Base-by-base conservation (phyloP, 306 rosid genomes). In the Sindora glabra region DNA sequence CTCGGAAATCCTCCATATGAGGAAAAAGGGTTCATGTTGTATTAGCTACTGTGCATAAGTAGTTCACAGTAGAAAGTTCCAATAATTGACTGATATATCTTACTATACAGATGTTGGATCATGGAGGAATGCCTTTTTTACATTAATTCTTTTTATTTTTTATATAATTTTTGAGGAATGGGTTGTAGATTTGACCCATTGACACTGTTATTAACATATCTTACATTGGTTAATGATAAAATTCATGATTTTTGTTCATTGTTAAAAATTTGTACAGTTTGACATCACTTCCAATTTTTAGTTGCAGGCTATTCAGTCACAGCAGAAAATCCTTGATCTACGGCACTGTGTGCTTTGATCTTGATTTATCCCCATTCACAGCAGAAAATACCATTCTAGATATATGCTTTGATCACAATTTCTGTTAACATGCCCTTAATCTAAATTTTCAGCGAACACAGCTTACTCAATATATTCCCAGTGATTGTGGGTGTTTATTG, bases 41-140 rank as follows among this genome's bases (percentile, higher is more conserved):
- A 86, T 82, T 73, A 77, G 85, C 67, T 24, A 62, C 73, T 63
- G 69, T 62, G 72, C 83, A 86, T 81, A 78, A 78, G 71, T 78
- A 74, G 86, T 81, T 58, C 46, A 59, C 71, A 55, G 73, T 79
- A 77, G 83, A 69, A 69, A 79, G 71, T 56, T 79, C 75, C 61
- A 89, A 73, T 84, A 86, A 86, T 82, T 69, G 73, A n/a, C 56
- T 45, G 36, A 26, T 59, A 69, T 75, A 70, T 80, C 67, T 68
- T 74, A 16, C 41, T 71, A 70, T 61, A 61, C 80, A 65, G 72
- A 72, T 70, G 67, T 64, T 59, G 74, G 80, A 65, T 72, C 69
- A 77, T 61, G 71, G 72, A 57, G 86, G 65, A 81, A 67, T 72
- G 13, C 72, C 67, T 73, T 57, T 19, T n/a, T n/a, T n/a, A n/a